These are phyloP conservation scores for Hemisphaericaspora xylofermentans DNA, from an alignment of 1,139 yeast genomes.

Conservation along the genomic window DNA sequence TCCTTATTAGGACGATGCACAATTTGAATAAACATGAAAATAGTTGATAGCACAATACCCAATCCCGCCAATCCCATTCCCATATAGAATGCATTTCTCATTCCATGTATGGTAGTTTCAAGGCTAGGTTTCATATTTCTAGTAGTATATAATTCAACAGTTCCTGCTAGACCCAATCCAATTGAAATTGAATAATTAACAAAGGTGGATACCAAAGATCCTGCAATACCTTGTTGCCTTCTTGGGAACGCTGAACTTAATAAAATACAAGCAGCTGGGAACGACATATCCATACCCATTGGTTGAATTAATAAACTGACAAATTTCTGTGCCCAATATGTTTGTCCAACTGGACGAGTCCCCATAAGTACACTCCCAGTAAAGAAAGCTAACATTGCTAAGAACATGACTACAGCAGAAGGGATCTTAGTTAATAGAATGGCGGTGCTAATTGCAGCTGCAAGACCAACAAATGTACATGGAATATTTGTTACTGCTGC, in stretches of 20 bases:
- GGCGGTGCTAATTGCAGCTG: conserved; percentile 48
- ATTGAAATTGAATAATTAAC: conserved; percentile 64
- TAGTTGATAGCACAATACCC: conserved; percentile 34
- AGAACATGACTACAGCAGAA: conserved; percentile 41
- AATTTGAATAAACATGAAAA: conserved; percentile 17
- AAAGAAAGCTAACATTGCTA: conserved; percentile 46
- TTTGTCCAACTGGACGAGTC: conserved; percentile 45
- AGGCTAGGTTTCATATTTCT: conserved; percentile 23
- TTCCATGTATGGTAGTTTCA: conserved; percentile 32
- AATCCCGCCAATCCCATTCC: conserved; percentile 54
- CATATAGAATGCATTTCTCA: conserved; percentile 45
- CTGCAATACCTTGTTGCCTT: conserved; percentile 63
- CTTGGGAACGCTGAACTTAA: conserved; percentile 51
- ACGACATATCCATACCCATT: conserved; percentile 65
- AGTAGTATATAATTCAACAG: conserved; percentile 50
- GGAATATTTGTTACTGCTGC: conserved; percentile 44
- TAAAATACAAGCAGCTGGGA: conserved; percentile 60
- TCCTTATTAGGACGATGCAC: not conserved
- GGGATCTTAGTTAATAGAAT: conserved; percentile 36
- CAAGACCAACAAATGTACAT: conserved; percentile 37
- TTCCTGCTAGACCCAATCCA: conserved; percentile 65
- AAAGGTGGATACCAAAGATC: conserved; percentile 58
- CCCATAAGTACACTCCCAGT: conserved; percentile 44
- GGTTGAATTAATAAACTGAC: conserved; percentile 47
- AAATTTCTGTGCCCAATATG: conserved; percentile 56